Evolutionary conservation across 163 green algal species (phyloP), one percentile per base, ranked within the genome.

Genomic region (Prototheca cutis): DNA sequence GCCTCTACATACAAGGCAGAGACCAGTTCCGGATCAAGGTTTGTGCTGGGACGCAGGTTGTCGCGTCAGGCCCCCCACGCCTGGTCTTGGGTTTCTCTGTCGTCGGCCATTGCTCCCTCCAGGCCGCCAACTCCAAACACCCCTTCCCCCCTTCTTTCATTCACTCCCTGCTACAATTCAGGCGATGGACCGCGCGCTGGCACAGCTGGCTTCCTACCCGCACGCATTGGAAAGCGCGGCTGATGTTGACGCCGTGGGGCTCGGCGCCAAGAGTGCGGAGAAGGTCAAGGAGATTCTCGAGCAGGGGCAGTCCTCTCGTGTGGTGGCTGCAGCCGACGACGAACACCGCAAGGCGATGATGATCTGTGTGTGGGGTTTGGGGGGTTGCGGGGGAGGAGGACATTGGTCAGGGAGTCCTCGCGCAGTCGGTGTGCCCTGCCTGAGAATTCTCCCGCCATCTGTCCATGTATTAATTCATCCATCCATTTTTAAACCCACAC

Each of bases 221-320:
- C 10, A 48, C 13, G 23, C 67, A 31, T 27, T 75, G 36, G 40
- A 62, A 8, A 48, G 23, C 0, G 53, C 30, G 2, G 39, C 8
- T 1, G 62, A 69, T 21, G 62, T 63, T 0, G 62, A 57, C 6
- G 25, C 3, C 2, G 40, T 62, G 5, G n/a, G n/a, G 32, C 33
- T 69, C 5, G 74, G 74, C 18, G 32, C 30, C 4, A 76, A 78
- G 45, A 73, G 60, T 1, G 62, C 28, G 15, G 32, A 66, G 2
- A 75, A 81, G 59, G 49, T 85, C 6, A 39, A 67, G 7, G 76
- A 85, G 59, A 69, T 86, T 5, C 56, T 84, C 53, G 33, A 33
- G 33, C 74, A 32, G 25, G 72, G 67, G 19, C 10, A 40, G 29
- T 56, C 27, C n/a, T 36, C 17, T 19, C 49, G 55, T 4, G 23